A percentile compares a stretch with the other conserved stretches of the same genome.
These are phyloP conservation scores for Fusarium nygamai DNA, from an alignment of 2,329 filamentous ascomycete genomes.

Conservation along the genomic window DNA sequence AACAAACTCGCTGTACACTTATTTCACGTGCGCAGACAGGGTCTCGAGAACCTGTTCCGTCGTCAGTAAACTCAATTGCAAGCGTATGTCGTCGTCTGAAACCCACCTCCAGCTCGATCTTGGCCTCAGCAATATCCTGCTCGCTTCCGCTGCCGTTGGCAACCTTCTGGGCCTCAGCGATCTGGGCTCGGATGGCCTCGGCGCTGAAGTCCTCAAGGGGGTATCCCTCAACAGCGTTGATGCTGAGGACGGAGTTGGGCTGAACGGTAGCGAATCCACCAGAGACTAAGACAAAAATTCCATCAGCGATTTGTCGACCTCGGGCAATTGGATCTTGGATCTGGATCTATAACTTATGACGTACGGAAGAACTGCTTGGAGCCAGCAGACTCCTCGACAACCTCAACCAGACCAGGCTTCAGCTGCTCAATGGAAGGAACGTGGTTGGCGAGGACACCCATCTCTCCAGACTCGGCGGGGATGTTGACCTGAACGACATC, in stretches of 20 bases:
- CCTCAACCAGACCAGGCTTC: conserved; percentile 94
- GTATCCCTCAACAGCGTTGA: conserved; percentile 97
- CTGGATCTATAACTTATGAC: conserved; percentile 51
- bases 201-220: conserved; percentile 95
- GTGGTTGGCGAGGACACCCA: conserved; percentile 99
- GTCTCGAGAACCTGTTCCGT: conserved; percentile 77
- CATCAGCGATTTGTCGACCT: conserved; percentile 32
- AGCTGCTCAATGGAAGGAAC: conserved; percentile 99
- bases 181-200: conserved; percentile 88
- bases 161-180: conserved; percentile 95
- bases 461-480: conserved; percentile 96
- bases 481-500: conserved; percentile 96
- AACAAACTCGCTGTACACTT: conserved; percentile 65
- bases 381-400: conserved; percentile 90
- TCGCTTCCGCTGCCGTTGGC: conserved; percentile 90
- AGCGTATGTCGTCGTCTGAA: background rate
- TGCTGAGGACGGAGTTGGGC: conserved; percentile 93
- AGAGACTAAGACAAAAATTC: conserved; percentile 71
- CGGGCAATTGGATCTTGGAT: background rate
- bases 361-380: conserved; percentile 98
- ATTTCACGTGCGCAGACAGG: conserved; percentile 83
- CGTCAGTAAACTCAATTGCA: conserved; percentile 49
- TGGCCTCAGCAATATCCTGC: conserved; percentile 97
- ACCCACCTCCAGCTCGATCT: conserved; percentile 95
- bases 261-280: conserved; percentile 98